Base-by-base conservation (phyloP, 2,329 filamentous ascomycete species). In the Lecanicillium sp. region DNA sequence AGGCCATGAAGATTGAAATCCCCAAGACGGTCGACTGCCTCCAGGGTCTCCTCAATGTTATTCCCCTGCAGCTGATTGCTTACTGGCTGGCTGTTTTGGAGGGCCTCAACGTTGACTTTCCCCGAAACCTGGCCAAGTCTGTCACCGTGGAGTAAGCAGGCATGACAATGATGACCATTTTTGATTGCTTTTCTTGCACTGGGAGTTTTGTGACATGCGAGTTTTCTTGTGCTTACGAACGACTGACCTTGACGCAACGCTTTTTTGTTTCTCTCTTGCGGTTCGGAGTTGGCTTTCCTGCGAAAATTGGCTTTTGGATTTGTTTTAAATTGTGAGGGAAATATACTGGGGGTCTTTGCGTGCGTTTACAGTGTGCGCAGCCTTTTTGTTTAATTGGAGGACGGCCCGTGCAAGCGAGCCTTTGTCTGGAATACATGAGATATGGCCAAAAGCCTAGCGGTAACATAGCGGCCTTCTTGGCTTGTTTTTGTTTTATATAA, bases 71-170 rank as follows among this genome's bases (percentile, higher is more conserved):
- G 73, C 75, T 98, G 53, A 95, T 98, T 70, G 86, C 92, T 43
- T 98, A 98, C 77, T 96, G 92, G 90, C 80, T 98, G 48, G 92
- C 92, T 39, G 90, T 98, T 54, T 83, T 84, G 50, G 92, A 95
- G 71, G 90, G 89, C 37, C 73, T 95, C 50, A 96, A 98, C 61
- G 92, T 98, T 44, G 92, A 98, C 62, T 96, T 96, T 79, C 92
- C 92, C 42, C 84, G 92, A 57, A 98, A 98, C 73, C 70, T 98
- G 68, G 92, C 92, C 63, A 98, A 98, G 80, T 95, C 88, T 47
- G 92, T 98, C 48, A 98, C 92, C 48, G 92, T 98, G 51, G 92
- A 98, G 78, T 98, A 90, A 73, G 58, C 39, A 42, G 31, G 27
- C 29, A 25, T 29, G n/a, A 25, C 22, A 7, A 11, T 25, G 22